Conservation (phyloP, 371 early-diverging fungal species). For the Apophysomyces variabilis region DNA sequence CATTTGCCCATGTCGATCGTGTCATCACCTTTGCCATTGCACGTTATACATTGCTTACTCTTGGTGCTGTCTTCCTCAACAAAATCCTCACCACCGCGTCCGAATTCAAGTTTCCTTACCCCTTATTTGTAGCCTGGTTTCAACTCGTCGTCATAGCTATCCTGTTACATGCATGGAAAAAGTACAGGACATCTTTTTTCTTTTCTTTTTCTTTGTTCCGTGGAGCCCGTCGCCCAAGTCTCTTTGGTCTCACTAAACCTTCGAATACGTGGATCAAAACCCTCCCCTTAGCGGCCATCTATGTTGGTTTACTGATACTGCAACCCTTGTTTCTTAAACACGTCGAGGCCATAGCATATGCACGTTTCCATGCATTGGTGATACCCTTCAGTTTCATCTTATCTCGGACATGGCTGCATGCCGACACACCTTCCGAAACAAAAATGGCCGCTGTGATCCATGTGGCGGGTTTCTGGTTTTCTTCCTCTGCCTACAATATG, state of each 20-base stretch:
- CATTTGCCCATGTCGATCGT: background rate
- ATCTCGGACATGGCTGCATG: conserved; percentile 3
- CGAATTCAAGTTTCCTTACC: conserved; percentile 19
- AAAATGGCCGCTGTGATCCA: background rate
- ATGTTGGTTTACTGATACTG: background rate
- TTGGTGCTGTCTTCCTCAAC: conserved; percentile 1
- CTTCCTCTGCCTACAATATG: background rate
- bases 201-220: too few relatives aligned
- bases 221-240: too few relatives aligned
- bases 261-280: background rate
- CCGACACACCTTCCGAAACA: conserved; percentile 1
- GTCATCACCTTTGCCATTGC: background rate
- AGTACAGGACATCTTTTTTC: background rate
- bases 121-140: background rate
- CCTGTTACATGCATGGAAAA: background rate
- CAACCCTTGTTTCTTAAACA: background rate
- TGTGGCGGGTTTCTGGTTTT: background rate
- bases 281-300: background rate
- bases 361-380: background rate
- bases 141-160: conserved; percentile 1
- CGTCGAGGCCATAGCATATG: background rate
- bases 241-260: background rate
- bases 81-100: conserved; percentile 13
- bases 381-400: background rate
- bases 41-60: background rate